phyloP scores from a whole-genome alignment of 352 stramenopile species.

The Globisporangium parvum region DNA sequence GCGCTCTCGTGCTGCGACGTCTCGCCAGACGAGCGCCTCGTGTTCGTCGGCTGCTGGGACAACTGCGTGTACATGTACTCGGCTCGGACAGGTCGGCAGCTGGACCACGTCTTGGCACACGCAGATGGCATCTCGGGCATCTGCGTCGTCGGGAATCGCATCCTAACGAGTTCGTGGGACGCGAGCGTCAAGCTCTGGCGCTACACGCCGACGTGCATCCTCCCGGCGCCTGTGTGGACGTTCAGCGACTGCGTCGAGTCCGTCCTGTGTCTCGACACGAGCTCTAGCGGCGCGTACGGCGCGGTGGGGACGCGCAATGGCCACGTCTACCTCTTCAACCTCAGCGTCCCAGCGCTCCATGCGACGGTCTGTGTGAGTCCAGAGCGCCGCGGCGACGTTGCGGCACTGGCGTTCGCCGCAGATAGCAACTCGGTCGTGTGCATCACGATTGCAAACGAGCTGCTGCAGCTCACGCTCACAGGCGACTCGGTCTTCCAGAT shows the following conservation, averaged over 20 bases:
- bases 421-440: conserved; percentile 55
- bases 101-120: conserved; percentile 64
- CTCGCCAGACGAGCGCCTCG: conserved; percentile 49
- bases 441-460: conserved; percentile 63
- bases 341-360: conserved; percentile 21
- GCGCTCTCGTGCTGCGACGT: conserved; percentile 68
- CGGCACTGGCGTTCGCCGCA: conserved; percentile 44
- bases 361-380: conserved; percentile 32
- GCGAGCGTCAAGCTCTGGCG: conserved; percentile 72
- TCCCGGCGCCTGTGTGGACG: conserved; percentile 39
- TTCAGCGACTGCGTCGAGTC: conserved; percentile 63
- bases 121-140: conserved; percentile 68
- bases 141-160: conserved; percentile 42
- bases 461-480: conserved; percentile 47
- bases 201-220: conserved; percentile 50
- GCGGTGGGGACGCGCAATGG: conserved; percentile 56
- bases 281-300: conserved; percentile 37
- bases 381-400: conserved; percentile 29
- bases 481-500: conserved; percentile 47
- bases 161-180: conserved; percentile 76
- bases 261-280: conserved; percentile 62
- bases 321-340: conserved; percentile 43
- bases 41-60: conserved; percentile 70
- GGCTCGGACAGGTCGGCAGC: conserved; percentile 32
- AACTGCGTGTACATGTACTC: conserved; percentile 78